A percentile compares a stretch with the other conserved stretches of the same genome.
These are phyloP conservation scores for Primulina tabacum DNA, from an alignment of 257 asterid genomes.

Conservation along the genomic window DNA sequence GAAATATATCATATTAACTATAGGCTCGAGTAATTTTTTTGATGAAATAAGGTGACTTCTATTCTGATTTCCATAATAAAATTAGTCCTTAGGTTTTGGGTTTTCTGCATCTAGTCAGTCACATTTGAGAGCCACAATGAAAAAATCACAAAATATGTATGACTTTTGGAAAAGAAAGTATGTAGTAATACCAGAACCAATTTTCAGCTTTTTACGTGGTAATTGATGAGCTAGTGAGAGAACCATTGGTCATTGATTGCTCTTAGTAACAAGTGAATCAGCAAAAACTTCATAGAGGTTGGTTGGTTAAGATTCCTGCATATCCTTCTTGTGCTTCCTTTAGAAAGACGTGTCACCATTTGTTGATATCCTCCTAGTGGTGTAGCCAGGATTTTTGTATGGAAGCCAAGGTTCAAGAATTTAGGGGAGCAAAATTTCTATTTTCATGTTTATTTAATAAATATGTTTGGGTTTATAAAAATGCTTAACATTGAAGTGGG, in stretches of 20 bases:
- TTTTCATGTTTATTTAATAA: too few species aligned
- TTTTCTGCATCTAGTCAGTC: not conserved
- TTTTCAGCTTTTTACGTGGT: not conserved
- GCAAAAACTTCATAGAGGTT: too few species aligned
- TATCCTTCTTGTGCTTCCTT: too few species aligned
- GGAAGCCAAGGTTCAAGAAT: too few species aligned
- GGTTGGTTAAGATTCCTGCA: too few species aligned
- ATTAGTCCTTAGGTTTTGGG: not conserved
- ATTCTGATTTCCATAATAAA: not conserved
- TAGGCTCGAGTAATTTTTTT: not conserved
- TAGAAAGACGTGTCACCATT: too few species aligned
- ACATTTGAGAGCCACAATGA: not conserved
- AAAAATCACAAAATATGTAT: not conserved
- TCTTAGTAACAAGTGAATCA: not conserved
- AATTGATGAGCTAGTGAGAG: not conserved
- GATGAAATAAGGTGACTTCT: not conserved
- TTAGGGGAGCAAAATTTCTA: too few species aligned
- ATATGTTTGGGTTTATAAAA: too few species aligned
- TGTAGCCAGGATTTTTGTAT: too few species aligned
- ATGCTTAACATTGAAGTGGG: too few species aligned
- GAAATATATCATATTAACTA: not conserved
- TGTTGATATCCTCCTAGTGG: too few species aligned
- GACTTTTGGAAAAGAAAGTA: not conserved
- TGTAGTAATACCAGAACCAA: not conserved
- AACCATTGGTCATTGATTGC: not conserved